A percentile compares a stretch with the other conserved stretches of the same genome.
Evolutionary conservation across 345 rosid species (phyloP).

Genomic region (Aethionema arabicum): DNA sequence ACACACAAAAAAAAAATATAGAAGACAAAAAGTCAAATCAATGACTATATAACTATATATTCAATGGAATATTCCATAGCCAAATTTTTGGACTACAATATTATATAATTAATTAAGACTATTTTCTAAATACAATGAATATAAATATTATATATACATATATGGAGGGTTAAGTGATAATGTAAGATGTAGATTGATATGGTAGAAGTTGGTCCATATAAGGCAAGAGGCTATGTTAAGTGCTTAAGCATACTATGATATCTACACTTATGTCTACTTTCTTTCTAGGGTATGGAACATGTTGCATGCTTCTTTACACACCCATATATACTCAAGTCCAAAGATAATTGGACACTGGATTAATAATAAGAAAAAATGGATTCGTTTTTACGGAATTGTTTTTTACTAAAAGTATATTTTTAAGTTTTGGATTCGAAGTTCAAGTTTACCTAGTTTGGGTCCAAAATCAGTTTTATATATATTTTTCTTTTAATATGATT

Average conservation of each 20-base stretch:
- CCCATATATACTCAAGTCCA: too few relatives aligned
- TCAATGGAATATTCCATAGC: background rate
- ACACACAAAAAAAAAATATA: too few relatives aligned
- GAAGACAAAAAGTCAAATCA: too few relatives aligned
- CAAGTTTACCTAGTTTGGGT: too few relatives aligned
- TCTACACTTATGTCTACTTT: conserved; percentile 24
- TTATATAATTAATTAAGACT: background rate
- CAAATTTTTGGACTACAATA: background rate
- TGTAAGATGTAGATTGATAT: conserved; percentile 30
- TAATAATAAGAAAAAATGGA: too few relatives aligned
- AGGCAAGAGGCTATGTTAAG: conserved; percentile 40
- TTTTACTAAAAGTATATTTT: too few relatives aligned
- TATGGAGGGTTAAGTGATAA: conserved; percentile 30
- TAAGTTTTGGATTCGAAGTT: too few relatives aligned
- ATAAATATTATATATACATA: background rate
- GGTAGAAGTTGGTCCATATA: conserved; percentile 34
- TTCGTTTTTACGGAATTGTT: too few relatives aligned
- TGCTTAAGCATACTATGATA: conserved; percentile 35
- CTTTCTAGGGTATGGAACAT: conserved; percentile 33
- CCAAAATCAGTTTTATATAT: too few relatives aligned
- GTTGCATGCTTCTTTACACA: conserved; percentile 34
- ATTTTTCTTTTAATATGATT: too few relatives aligned
- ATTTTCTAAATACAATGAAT: conserved; percentile 7
- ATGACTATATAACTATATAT: too few relatives aligned
- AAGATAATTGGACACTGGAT: too few relatives aligned